Evolutionary conservation across 768 basidiomycete genomes (phyloP), one percentile per base, ranked within the genome.

Genomic region (Podaxis carcinomalis): DNA sequence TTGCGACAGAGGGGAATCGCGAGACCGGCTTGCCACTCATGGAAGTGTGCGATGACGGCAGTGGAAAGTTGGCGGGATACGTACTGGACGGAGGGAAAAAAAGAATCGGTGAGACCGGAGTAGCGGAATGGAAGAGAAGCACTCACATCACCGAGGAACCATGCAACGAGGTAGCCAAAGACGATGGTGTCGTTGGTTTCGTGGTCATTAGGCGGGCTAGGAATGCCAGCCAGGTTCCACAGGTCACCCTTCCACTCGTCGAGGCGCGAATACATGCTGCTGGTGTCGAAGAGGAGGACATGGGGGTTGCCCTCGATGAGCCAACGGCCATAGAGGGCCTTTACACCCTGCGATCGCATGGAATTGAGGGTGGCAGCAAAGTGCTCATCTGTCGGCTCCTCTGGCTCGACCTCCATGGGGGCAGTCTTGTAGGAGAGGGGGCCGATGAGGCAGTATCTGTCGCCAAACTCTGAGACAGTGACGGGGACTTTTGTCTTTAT

Each of bases 401-500:
- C 85, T 5, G 89, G 80, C 74, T 98, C 97, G 68, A 99, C 97
- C 77, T 99, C 97, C 94, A 99, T 95, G 51, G 96, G 95, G 0
- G 96, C 96, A 1, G 92, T 89, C 80, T 98, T 98, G 88, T 98
- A 96, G 53, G 89, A 91, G 64, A 99, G 86, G n/a, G 97, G 97
- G 35, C 97, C 97, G 69, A 99, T 92, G 72, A 99, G 87, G 67
- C 88, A 92, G 79, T 96, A 97, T 69, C 95, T 83, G 76, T 93
- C 92, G 69, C 92, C 95, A 77, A 90, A 98, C 75, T 98, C 97
- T 59, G 87, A 86, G 70, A 95, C 91, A 67, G 97, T 98, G 77
- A 99, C 93, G 57, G 97, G 97, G 59, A 97, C 95, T 73, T 99
- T 99, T 54, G 97, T 98, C 79, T 98, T 98, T 73, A 98, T 97